Percentiles rank a stretch among this genome's conserved stretches.
Conservation (phyloP, 306 rosid genomes). For the Oemleria cerasiformis region DNA sequence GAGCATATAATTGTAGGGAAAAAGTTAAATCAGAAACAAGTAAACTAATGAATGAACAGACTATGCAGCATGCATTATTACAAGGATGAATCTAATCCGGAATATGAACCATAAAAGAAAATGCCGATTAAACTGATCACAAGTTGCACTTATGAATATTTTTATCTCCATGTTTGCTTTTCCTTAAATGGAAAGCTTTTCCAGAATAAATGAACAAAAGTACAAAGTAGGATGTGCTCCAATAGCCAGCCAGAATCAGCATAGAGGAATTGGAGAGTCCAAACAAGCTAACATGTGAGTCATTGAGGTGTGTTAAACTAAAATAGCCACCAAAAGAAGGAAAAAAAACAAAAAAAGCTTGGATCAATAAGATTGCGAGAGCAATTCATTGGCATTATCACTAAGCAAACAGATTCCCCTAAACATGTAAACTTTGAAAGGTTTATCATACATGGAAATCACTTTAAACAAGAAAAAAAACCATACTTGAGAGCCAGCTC, state of each 20-base stretch:
- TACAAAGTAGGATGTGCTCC: background rate
- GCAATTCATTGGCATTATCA: background rate
- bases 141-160: background rate
- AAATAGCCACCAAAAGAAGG: background rate
- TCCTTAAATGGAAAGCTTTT: background rate
- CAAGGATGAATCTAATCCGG: too few relatives aligned
- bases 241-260: too few relatives aligned
- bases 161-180: background rate
- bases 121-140: background rate
- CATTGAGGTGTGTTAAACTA: background rate
- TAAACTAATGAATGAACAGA: background rate
- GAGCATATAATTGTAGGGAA: slow-evolving; percentile 3
- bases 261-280: too few relatives aligned
- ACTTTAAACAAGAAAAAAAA: slow-evolving; percentile 25
- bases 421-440: background rate
- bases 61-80: background rate
- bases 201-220: background rate
- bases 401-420: background rate
- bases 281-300: too few relatives aligned
- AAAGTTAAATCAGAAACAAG: background rate
- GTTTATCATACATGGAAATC: background rate
- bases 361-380: background rate
- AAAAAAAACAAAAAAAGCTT: background rate
- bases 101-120: background rate
- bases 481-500: slow-evolving; percentile 96